These are phyloP conservation scores for Peronospora belbahrii DNA, from an alignment of 352 stramenopile genomes.

Conservation along the genomic window DNA sequence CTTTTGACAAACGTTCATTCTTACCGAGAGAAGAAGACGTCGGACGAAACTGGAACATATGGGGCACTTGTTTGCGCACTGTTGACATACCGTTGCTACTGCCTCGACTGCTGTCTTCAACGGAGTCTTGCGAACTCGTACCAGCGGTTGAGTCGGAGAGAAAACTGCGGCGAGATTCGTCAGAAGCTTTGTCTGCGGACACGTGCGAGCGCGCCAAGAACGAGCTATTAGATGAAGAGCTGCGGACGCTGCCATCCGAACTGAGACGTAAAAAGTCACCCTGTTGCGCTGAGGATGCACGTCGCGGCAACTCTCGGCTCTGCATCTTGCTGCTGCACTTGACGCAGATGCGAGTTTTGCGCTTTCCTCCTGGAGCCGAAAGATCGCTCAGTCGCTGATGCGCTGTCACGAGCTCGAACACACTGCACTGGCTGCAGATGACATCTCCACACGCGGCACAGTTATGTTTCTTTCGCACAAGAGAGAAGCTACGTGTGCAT, in stretches of 20 bases:
- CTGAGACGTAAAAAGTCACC: constrained; percentile 28
- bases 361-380: constrained; percentile 39
- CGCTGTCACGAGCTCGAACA: constrained; percentile 63
- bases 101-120: constrained; percentile 21
- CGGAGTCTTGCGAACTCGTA: constrained; percentile 26
- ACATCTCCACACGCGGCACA: constrained; percentile 74
- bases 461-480: constrained; percentile 83
- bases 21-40: constrained; percentile 31
- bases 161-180: constrained; percentile 30
- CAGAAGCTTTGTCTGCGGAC: constrained; percentile 19
- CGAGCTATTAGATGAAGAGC: constrained; percentile 22
- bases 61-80: constrained; percentile 35
- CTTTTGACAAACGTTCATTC: constrained; percentile 32
- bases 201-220: constrained; percentile 20
- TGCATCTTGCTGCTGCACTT: constrained; percentile 66
- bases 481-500: constrained; percentile 76
- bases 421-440: constrained; percentile 73
- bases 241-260: constrained; percentile 24
- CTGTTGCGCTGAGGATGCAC: constrained; percentile 25
- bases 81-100: constrained; percentile 27
- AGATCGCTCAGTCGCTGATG: constrained; percentile 30
- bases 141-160: constrained; percentile 27
- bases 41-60: constrained; percentile 59
- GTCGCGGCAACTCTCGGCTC: constrained; percentile 43
- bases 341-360: constrained; percentile 69